phyloP scores from a whole-genome alignment of 495 filamentous ascomycete species.

The Penicillium egyptiacum region DNA sequence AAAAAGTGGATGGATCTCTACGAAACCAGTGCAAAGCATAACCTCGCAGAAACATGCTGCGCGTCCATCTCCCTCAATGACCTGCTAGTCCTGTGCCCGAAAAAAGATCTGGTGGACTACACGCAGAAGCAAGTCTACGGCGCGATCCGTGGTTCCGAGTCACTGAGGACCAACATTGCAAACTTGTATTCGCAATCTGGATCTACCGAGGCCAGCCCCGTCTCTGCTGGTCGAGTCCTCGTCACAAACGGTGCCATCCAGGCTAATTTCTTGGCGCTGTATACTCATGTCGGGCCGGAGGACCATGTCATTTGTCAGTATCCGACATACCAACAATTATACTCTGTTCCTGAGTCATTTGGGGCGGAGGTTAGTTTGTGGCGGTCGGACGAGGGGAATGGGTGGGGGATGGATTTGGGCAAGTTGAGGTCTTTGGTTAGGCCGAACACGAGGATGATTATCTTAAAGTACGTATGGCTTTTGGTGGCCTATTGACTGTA shows the following conservation, averaged over 20 bases:
- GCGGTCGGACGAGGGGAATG: slow-evolving; percentile 62
- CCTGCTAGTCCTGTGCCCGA: slow-evolving; percentile 54
- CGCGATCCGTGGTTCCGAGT: slow-evolving; percentile 64
- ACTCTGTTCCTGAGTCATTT: slow-evolving; percentile 69
- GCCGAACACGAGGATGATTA: slow-evolving; percentile 71
- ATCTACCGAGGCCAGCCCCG: slow-evolving; percentile 32
- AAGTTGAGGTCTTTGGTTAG: slow-evolving; percentile 66
- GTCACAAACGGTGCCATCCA: slow-evolving; percentile 80
- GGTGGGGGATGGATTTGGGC: slow-evolving; percentile 63
- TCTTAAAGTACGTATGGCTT: slow-evolving; percentile 53
- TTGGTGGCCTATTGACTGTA: not conserved
- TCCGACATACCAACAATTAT: slow-evolving; percentile 88
- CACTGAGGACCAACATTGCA: slow-evolving; percentile 61
- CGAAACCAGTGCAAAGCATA: slow-evolving; percentile 72
- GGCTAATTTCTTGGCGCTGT: slow-evolving; percentile 77
- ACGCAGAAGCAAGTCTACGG: slow-evolving; percentile 65
- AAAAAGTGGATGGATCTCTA: slow-evolving; percentile 84
- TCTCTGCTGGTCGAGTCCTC: slow-evolving; percentile 60
- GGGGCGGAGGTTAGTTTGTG: slow-evolving; percentile 81
- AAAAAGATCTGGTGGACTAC: slow-evolving; percentile 37
- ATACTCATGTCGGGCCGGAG: slow-evolving; percentile 69
- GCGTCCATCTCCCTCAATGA: slow-evolving; percentile 76
- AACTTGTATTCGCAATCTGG: slow-evolving; percentile 58
- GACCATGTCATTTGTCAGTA: slow-evolving; percentile 89
- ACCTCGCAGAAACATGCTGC: slow-evolving; percentile 84